Evolutionary conservation across 1,284 basidiomycete genomes (phyloP).

Genomic region (Microbotryomycetes sp.): DNA sequence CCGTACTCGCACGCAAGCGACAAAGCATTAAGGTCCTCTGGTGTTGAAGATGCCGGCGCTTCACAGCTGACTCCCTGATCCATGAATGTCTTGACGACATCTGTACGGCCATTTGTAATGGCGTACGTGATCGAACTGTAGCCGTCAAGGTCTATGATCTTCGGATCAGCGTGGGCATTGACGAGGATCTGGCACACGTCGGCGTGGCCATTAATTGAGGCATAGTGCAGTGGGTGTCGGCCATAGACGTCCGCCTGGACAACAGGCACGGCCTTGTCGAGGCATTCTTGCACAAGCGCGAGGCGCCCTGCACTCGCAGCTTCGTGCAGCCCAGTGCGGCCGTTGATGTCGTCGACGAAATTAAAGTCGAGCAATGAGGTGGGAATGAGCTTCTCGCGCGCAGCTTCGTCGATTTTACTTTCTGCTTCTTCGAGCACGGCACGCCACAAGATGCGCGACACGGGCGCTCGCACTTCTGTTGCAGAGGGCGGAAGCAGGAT

Average conservation of each 20-base stretch:
- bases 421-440: slow-evolving; percentile 63
- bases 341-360: slow-evolving; percentile 96
- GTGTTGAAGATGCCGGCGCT: slow-evolving; percentile 41
- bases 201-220: slow-evolving; percentile 84
- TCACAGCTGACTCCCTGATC: slow-evolving; percentile 54
- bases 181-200: slow-evolving; percentile 70
- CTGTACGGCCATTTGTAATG: slow-evolving; percentile 73
- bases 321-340: slow-evolving; percentile 89
- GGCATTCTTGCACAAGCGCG: slow-evolving; percentile 73
- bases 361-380: slow-evolving; percentile 70
- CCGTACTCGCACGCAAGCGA: slow-evolving; percentile 87
- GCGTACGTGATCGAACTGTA: slow-evolving; percentile 91
- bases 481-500: slow-evolving; percentile 1
- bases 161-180: slow-evolving; percentile 57
- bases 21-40: slow-evolving; percentile 71
- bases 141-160: slow-evolving; percentile 81
- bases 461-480: slow-evolving; percentile 47
- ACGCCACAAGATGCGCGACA: slow-evolving; percentile 84
- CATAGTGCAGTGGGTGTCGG: slow-evolving; percentile 89
- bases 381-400: slow-evolving; percentile 46
- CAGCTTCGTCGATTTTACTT: neutral
- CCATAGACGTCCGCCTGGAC: slow-evolving; percentile 79
- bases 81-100: slow-evolving; percentile 70
- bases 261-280: slow-evolving; percentile 61
- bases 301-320: slow-evolving; percentile 72